Base-by-base conservation (phyloP, 2,329 filamentous ascomycete species). In the Pseudohalonectria lignicola region DNA sequence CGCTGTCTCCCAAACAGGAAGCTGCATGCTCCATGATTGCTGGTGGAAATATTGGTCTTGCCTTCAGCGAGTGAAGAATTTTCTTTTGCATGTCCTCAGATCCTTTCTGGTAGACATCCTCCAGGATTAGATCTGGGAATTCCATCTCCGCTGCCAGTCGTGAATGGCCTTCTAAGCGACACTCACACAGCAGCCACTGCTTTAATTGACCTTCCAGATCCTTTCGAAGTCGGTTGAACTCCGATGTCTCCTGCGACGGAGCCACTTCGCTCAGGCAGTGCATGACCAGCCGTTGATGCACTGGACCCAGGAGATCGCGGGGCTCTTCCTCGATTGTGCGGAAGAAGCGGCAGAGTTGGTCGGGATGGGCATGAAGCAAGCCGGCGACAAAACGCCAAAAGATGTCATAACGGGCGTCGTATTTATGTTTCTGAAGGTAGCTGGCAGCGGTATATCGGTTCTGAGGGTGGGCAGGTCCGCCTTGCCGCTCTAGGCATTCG, bases 301-400 rank as follows among this genome's bases (percentile, higher is more conserved):
- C 39, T 15, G 52, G 53, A 3, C 61, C 59, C 8, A 63, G 38
- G 17, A 63, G 41, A 39, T 63, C 60, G 21, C 44, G 47, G 32
- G 57, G 58, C 31, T 60, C 45, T 2, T 43, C 23, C 29, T 62
- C 49, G 15, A 64, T 49, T 23, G 34, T 31, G 11, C 53, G 4
- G 26, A 62, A 53, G 37, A 62, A 59, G 7, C 20, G 15, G 26
- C 7, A 32, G 31, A 32, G 16, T 32, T 20, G 31, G 31, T 32
- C 17, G 31, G 16, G 16, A 19, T 47, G 34, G 19, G 39, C 25
- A n/a, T 47, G 30, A 25, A 64, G 47, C n/a, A 64, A 41, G n/a
- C 62, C 61, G 4, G 54, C 42, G 25, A 61, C 55, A 48, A 66
- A 66, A 15, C 60, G 54, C 62, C 60, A 66, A 3, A 65, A 42